Evolutionary conservation across 805 yeast species (phyloP).

Genomic region (Candida railenensis): DNA sequence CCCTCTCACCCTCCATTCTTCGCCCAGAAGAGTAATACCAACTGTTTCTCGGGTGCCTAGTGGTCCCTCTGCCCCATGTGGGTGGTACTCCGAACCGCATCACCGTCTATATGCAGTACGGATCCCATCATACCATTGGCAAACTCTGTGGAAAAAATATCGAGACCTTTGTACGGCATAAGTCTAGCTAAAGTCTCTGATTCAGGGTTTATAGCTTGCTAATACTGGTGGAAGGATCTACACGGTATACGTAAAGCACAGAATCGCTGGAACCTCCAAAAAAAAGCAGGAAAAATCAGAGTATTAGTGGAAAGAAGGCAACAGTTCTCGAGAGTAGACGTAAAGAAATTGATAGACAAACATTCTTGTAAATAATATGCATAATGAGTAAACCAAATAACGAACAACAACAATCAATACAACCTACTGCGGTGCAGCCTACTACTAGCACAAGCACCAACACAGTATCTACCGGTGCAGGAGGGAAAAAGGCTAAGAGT

Average conservation of each 20-base stretch:
- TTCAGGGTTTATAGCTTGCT: too few relatives aligned
- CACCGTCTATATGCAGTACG: neutral
- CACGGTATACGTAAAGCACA: neutral
- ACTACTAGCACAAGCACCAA: too few relatives aligned
- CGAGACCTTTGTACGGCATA: neutral
- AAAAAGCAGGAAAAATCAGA: too few relatives aligned
- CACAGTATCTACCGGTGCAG: too few relatives aligned
- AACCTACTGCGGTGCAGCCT: too few relatives aligned
- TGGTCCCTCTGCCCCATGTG: neutral
- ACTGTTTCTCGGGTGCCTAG: too few relatives aligned
- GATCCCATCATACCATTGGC: neutral
- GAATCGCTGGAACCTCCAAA: neutral
- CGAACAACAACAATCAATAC: neutral
- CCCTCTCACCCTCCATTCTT: too few relatives aligned
- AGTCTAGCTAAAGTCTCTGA: too few relatives aligned
- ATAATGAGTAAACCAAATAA: neutral
- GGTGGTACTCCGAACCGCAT: neutral
- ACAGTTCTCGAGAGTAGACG: neutral
- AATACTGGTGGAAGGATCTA: neutral
- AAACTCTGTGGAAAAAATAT: neutral
- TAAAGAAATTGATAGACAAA: neutral
- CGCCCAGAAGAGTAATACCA: too few relatives aligned
- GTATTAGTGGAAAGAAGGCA: too few relatives aligned
- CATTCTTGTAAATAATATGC: neutral
- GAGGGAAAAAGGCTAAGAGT: neutral